These are phyloP conservation scores for Trichophyton simii DNA, from an alignment of 2,329 filamentous ascomycete species.

Conservation along the genomic window DNA sequence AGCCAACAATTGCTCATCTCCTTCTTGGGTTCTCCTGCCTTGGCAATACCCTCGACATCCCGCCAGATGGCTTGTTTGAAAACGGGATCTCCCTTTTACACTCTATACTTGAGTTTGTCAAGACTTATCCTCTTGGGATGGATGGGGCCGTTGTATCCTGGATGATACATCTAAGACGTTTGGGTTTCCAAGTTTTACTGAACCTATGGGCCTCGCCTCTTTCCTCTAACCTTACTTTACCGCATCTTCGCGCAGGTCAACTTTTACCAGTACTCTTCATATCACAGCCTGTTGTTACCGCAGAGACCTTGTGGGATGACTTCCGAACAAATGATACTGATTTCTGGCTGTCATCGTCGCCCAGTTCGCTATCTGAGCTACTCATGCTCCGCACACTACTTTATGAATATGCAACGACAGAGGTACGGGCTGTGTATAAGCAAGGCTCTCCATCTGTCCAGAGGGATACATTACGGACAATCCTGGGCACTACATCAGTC, in stretches of 20 bases:
- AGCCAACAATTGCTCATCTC: conserved; percentile 79
- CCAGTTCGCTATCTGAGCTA: conserved; percentile 61
- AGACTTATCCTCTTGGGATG: conserved; percentile 54
- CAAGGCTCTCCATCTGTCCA: conserved; percentile 58
- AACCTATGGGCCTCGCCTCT: conserved; percentile 74
- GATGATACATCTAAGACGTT: conserved; percentile 56
- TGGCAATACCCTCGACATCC: conserved; percentile 55
- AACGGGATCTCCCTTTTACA: conserved; percentile 65
- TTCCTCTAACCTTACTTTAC: conserved; percentile 60
- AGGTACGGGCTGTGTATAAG: conserved; percentile 66
- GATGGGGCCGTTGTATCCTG: conserved; percentile 51
- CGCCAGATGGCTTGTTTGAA: conserved; percentile 57
- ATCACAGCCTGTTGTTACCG: conserved; percentile 56
- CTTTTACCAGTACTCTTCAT: conserved; percentile 68
- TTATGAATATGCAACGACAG: conserved; percentile 73
- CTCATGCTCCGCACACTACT: conserved; percentile 63
- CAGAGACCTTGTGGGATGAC: conserved; percentile 62
- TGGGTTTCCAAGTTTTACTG: conserved; percentile 60
- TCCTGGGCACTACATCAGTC: conserved; percentile 61
- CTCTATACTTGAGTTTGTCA: conserved; percentile 57
- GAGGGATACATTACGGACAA: conserved; percentile 49
- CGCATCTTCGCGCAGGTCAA: conserved; percentile 66
- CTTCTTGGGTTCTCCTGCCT: conserved; percentile 77
- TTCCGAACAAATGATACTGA: conserved; percentile 46
- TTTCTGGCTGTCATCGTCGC: conserved; percentile 58